Conservation (phyloP, 768 basidiomycete species). For the Mycena venus region DNA sequence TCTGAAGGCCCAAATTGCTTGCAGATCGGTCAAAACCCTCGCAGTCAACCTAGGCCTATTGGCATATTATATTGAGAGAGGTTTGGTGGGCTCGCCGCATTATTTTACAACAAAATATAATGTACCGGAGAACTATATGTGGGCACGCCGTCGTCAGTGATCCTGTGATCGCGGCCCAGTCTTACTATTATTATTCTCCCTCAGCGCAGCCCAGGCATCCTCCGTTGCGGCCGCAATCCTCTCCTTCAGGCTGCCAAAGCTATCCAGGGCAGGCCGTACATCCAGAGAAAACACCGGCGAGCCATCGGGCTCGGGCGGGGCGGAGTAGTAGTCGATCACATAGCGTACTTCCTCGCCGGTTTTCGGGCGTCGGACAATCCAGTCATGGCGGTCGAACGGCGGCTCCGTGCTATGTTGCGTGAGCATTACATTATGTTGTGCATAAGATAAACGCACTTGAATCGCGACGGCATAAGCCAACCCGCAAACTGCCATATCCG, state of each 20-base stretch:
- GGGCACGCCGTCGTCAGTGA: too few species aligned
- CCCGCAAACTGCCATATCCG: slow-evolving; percentile 88
- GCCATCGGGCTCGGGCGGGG: slow-evolving; percentile 89
- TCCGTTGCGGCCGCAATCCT: slow-evolving; percentile 78
- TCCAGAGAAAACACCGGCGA: slow-evolving; percentile 96
- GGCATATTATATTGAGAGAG: neutral
- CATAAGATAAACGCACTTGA: slow-evolving; percentile 73
- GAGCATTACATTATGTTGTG: neutral
- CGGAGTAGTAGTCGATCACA: slow-evolving; percentile 98
- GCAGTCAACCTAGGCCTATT: too few species aligned
- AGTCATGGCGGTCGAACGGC: slow-evolving; percentile 98
- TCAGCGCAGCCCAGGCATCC: slow-evolving; percentile 71
- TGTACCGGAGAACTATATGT: too few species aligned
- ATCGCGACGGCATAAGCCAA: slow-evolving; percentile 88
- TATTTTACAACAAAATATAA: slow-evolving; percentile 18
- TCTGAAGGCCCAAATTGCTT: too few species aligned
- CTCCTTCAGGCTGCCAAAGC: slow-evolving; percentile 79
- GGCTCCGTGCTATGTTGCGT: slow-evolving; percentile 76
- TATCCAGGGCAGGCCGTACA: slow-evolving; percentile 95
- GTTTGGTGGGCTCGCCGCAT: neutral
- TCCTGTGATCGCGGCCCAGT: slow-evolving; percentile 16
- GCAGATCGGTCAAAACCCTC: too few species aligned
- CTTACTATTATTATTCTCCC: slow-evolving; percentile 51
- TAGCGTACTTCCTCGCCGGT: slow-evolving; percentile 91
- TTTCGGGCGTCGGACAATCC: slow-evolving; percentile 87